Evolutionary conservation across 257 asterid genomes (phyloP).

Genomic region (Parsonsia alboflavescens): DNA sequence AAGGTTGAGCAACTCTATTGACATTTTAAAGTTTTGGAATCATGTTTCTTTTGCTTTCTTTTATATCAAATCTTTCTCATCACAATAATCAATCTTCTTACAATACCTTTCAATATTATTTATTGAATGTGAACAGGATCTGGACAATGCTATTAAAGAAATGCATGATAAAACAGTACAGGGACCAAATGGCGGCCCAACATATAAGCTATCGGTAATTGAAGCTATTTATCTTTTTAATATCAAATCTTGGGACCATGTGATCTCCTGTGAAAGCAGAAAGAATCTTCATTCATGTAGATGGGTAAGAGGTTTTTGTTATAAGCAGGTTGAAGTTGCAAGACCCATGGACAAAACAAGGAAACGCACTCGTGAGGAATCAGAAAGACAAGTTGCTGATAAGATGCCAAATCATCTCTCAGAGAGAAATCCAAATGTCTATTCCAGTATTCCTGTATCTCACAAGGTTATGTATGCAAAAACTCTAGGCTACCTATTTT

Average conservation of each 20-base stretch:
- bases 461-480: slow-evolving; percentile 33
- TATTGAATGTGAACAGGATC: slow-evolving; percentile 43
- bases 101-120: background rate
- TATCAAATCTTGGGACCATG: background rate
- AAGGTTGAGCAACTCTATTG: background rate
- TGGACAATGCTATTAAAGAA: slow-evolving; percentile 68
- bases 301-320: slow-evolving; percentile 7
- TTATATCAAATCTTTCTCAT: background rate
- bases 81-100: background rate
- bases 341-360: slow-evolving; percentile 65
- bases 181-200: slow-evolving; percentile 59
- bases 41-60: background rate
- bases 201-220: slow-evolving; percentile 59
- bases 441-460: slow-evolving; percentile 16
- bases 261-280: background rate
- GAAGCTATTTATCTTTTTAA: background rate
- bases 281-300: background rate
- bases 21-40: background rate
- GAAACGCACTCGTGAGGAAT: slow-evolving; percentile 69
- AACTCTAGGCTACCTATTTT: background rate
- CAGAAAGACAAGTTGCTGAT: slow-evolving; percentile 37
- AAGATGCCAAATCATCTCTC: slow-evolving; percentile 34
- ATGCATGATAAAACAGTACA: slow-evolving; percentile 57
- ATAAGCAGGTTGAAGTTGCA: slow-evolving; percentile 82
- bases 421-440: slow-evolving; percentile 27